phyloP scores from a whole-genome alignment of 345 rosid species.

The Salix viminalis region DNA sequence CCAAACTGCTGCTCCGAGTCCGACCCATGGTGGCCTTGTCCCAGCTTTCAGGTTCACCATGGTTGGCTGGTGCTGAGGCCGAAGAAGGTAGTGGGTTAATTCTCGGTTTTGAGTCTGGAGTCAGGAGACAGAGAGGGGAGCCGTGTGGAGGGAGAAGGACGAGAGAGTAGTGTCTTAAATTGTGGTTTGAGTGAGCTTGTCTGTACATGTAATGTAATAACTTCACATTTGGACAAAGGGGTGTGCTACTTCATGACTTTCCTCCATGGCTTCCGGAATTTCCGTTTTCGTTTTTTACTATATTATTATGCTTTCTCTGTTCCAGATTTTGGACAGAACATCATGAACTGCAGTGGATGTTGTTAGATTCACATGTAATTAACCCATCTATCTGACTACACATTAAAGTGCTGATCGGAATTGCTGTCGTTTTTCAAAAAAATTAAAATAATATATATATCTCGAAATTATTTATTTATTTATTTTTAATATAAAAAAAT shows the following conservation, averaged over 20 bases:
- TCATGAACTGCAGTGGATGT: too few species aligned
- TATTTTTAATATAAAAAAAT: too few species aligned
- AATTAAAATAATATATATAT: too few species aligned
- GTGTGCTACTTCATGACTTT: too few species aligned
- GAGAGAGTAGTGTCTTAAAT: not conserved
- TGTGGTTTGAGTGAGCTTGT: not conserved
- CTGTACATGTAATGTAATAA: not conserved
- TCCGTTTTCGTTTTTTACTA: not conserved
- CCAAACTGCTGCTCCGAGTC: constrained; percentile 68
- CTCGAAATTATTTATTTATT: too few species aligned
- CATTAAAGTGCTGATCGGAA: too few species aligned
- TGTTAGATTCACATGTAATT: too few species aligned
- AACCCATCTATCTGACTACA: too few species aligned
- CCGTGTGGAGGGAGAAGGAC: not conserved
- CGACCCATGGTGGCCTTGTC: constrained; percentile 71
- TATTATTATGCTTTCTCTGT: not conserved
- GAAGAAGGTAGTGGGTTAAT: not conserved
- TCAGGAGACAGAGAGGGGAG: not conserved
- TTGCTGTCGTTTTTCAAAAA: too few species aligned
- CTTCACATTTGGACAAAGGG: constrained; percentile 6
- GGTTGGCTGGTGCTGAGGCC: not conserved
- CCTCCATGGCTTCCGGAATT: too few species aligned
- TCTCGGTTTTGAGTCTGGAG: not conserved
- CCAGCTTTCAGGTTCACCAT: constrained; percentile 51
- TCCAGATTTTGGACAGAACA: too few species aligned